Evolutionary conservation across 345 rosid genomes (phyloP).

Genomic region (Dipteronia dyeriana): DNA sequence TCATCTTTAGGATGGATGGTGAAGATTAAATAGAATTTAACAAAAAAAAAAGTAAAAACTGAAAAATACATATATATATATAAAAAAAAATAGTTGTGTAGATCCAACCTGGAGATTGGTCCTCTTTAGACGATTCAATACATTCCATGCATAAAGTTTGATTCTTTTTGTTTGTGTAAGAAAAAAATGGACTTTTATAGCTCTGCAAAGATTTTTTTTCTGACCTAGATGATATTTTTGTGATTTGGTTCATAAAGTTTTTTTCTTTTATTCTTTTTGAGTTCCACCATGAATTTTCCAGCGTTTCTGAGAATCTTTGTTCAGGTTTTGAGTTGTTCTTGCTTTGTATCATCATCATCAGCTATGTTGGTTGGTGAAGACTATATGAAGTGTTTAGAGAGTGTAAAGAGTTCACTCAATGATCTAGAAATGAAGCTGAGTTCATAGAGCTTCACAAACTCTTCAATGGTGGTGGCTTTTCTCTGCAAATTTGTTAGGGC

Average conservation of each 20-base stretch:
- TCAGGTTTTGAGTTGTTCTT: neutral
- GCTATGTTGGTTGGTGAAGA: slow-evolving; percentile 44
- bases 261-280: neutral
- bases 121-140: neutral
- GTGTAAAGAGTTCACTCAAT: slow-evolving; percentile 37
- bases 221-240: neutral
- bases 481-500: slow-evolving; percentile 80
- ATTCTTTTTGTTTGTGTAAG: neutral
- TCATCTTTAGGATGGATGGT: too few relatives aligned
- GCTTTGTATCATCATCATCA: slow-evolving; percentile 19
- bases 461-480: slow-evolving; percentile 53
- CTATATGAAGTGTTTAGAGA: slow-evolving; percentile 69
- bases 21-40: too few relatives aligned
- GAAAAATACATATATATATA: too few relatives aligned
- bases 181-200: too few relatives aligned
- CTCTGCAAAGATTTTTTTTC: neutral
- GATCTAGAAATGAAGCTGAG: slow-evolving; percentile 54
- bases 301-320: neutral
- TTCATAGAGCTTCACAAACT: slow-evolving; percentile 63
- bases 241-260: neutral
- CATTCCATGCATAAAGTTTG: neutral
- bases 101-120: too few relatives aligned
- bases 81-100: too few relatives aligned
- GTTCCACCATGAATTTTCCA: neutral
- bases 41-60: too few relatives aligned